Conservation (phyloP, 2,329 filamentous ascomycete species). For the Cladosporium sp. region DNA sequence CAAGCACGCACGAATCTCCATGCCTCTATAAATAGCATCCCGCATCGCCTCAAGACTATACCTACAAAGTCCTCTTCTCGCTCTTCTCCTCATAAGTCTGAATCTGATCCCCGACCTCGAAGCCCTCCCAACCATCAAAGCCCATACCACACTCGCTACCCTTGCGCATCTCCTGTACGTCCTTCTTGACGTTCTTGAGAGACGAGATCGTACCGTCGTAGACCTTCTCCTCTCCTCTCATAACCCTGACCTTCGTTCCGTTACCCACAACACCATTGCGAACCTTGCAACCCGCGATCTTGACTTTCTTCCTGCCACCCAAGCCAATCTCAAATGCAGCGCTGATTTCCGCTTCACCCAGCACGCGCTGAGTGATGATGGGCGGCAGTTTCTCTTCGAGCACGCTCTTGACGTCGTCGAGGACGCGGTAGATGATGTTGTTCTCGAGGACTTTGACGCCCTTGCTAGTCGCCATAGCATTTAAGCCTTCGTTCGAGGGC, state of each 20-base stretch:
- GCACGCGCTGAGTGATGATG: slow-evolving; percentile 63
- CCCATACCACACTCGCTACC: slow-evolving; percentile 89
- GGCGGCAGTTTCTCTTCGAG: slow-evolving; percentile 68
- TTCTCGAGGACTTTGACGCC: slow-evolving; percentile 78
- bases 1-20: background rate
- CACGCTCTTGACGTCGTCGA: slow-evolving; percentile 65
- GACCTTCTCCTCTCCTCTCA: slow-evolving; percentile 63
- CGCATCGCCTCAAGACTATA: no score
- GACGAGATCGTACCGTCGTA: slow-evolving; percentile 72
- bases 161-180: slow-evolving; percentile 83
- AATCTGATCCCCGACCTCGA: slow-evolving; percentile 76
- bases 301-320: slow-evolving; percentile 64
- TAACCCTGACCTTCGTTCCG: slow-evolving; percentile 63
- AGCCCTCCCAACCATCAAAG: slow-evolving; percentile 74
- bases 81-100: slow-evolving; percentile 78
- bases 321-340: slow-evolving; percentile 81
- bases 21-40: no score
- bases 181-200: slow-evolving; percentile 89
- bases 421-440: slow-evolving; percentile 77
- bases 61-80: slow-evolving; percentile 60
- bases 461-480: slow-evolving; percentile 62
- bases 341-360: slow-evolving; percentile 82
- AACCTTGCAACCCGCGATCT: slow-evolving; percentile 83
- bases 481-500: slow-evolving; percentile 59
- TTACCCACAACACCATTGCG: slow-evolving; percentile 71